A percentile compares a stretch with the other conserved stretches of the same genome.
phyloP scores from a whole-genome alignment of 2,329 filamentous ascomycete genomes.

The Fusarium piperis region DNA sequence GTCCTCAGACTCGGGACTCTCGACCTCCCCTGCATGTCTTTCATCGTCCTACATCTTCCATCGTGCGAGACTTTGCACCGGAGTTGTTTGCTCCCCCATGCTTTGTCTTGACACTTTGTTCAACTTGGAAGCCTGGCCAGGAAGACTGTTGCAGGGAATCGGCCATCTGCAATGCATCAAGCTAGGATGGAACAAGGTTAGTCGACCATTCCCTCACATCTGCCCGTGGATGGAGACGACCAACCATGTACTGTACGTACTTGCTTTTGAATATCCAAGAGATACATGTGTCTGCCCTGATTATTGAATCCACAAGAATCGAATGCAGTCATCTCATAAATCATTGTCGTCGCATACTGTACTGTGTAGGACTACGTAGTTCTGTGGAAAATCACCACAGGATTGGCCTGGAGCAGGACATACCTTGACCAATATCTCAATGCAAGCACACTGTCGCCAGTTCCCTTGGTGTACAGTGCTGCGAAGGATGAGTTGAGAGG shows the following conservation, averaged over 20 bases:
- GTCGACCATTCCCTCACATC: constrained; percentile 8
- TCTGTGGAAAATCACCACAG: neutral
- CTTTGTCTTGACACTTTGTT: constrained; percentile 1
- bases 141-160: constrained; percentile 15
- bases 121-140: constrained; percentile 5
- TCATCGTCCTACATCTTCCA: neutral
- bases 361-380: neutral
- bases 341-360: neutral
- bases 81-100: constrained; percentile 3
- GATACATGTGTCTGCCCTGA: neutral
- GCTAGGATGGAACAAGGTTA: constrained; percentile 22
- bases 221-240: constrained; percentile 7
- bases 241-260: neutral
- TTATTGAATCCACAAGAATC: neutral
- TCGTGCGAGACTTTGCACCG: constrained; percentile 4
- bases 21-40: constrained; percentile 20
- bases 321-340: neutral
- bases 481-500: neutral
- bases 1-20: neutral
- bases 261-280: constrained; percentile 16
- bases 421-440: constrained; percentile 1
- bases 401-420: neutral
- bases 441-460: neutral
- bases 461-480: neutral
- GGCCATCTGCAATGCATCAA: constrained; percentile 10